These are phyloP conservation scores for Plenodomus lindquistii DNA, from an alignment of 2,329 filamentous ascomycete genomes.

Conservation along the genomic window DNA sequence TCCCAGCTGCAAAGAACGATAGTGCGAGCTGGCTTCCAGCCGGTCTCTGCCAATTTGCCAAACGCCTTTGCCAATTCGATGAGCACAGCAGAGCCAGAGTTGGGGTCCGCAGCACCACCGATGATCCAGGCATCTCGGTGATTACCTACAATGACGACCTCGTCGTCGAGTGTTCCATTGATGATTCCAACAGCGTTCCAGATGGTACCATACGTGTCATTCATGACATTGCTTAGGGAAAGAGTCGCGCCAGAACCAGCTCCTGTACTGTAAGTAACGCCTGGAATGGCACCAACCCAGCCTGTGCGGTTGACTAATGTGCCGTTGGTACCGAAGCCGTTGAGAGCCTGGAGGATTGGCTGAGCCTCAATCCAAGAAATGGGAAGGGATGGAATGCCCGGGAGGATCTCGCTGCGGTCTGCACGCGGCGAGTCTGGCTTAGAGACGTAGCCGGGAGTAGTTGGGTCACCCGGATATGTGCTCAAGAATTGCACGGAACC, in stretches of 20 bases:
- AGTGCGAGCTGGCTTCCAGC: slow-evolving; percentile 57
- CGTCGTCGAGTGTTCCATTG: slow-evolving; percentile 64
- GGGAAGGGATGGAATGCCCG: slow-evolving; percentile 81
- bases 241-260: slow-evolving; percentile 57
- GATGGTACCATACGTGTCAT: slow-evolving; percentile 78
- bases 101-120: slow-evolving; percentile 58
- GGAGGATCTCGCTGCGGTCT: slow-evolving; percentile 66
- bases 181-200: slow-evolving; percentile 78
- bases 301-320: slow-evolving; percentile 44
- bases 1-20: slow-evolving; percentile 53
- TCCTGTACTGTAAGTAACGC: slow-evolving; percentile 42
- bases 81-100: slow-evolving; percentile 55
- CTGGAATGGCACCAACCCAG: slow-evolving; percentile 43
- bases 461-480: slow-evolving; percentile 53
- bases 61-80: slow-evolving; percentile 57
- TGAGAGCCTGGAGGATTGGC: slow-evolving; percentile 78
- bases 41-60: slow-evolving; percentile 50
- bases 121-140: slow-evolving; percentile 60
- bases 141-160: slow-evolving; percentile 58
- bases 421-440: slow-evolving; percentile 76
- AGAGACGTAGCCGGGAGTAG: slow-evolving; percentile 70
- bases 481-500: slow-evolving; percentile 63
- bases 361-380: slow-evolving; percentile 82
- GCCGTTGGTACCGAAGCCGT: slow-evolving; percentile 73
- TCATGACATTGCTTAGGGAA: slow-evolving; percentile 68